phyloP scores from a whole-genome alignment of 306 rosid genomes.

The Hippophae rhamnoides region DNA sequence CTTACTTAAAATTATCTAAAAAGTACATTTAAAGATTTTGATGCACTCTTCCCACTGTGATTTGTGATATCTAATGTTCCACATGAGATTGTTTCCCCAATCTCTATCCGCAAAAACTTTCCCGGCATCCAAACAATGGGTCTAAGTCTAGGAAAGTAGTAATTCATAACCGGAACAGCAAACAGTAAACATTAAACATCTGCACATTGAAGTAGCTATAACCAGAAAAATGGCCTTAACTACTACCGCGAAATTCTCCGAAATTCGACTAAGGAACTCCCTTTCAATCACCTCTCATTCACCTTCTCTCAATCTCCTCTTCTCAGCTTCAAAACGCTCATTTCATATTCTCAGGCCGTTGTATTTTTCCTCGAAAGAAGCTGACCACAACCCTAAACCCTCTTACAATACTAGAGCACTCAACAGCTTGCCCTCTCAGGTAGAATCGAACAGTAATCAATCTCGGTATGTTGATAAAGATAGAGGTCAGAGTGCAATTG shows the following conservation, averaged over 20 bases:
- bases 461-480: conserved; percentile 23
- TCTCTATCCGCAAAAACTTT: conserved; percentile 7
- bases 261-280: conserved; percentile 41
- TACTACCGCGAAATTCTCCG: conserved; percentile 37
- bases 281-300: conserved; percentile 33
- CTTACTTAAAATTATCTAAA: no score
- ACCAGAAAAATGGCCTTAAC: conserved; percentile 34
- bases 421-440: conserved; percentile 45
- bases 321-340: conserved; percentile 38
- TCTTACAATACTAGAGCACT: conserved; percentile 37
- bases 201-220: neutral
- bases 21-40: no score
- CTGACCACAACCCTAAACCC: conserved; percentile 24
- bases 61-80: no score
- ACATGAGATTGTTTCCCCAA: neutral
- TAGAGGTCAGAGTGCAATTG: conserved; percentile 55
- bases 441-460: conserved; percentile 21
- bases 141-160: no score
- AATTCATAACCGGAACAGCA: conserved; percentile 1
- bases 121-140: conserved; percentile 17
- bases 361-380: conserved; percentile 27
- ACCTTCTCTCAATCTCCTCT: conserved; percentile 28
- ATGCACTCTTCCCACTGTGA: no score
- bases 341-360: conserved; percentile 37
- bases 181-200: neutral